Evolutionary conservation across 768 basidiomycete genomes (phyloP).

Genomic region (Lactarius hatsudake): DNA sequence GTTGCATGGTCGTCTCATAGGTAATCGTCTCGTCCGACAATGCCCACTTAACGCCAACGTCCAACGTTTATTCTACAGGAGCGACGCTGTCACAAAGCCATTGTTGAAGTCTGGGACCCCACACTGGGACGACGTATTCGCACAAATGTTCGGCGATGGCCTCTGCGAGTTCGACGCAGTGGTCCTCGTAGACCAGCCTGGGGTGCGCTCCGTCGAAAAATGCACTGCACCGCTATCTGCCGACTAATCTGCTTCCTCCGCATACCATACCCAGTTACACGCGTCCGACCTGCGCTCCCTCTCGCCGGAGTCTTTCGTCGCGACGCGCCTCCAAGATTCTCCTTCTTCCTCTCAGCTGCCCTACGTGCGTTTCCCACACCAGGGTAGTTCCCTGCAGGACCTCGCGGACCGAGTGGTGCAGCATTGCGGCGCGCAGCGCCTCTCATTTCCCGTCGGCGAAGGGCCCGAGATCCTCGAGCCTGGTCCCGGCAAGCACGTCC

Average conservation of each 20-base stretch:
- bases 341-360: constrained; percentile 61
- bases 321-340: constrained; percentile 46
- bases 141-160: constrained; percentile 45
- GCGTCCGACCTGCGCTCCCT: constrained; percentile 72
- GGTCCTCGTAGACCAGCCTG: constrained; percentile 67
- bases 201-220: constrained; percentile 40
- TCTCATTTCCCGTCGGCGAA: constrained; percentile 39
- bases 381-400: constrained; percentile 34
- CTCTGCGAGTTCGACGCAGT: constrained; percentile 66
- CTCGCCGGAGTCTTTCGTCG: constrained; percentile 48
- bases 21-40: constrained; percentile 37
- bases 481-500: constrained; percentile 48
- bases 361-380: constrained; percentile 43
- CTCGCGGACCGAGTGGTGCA: constrained; percentile 45
- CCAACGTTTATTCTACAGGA: constrained; percentile 37
- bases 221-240: too few species aligned
- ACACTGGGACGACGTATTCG: constrained; percentile 35
- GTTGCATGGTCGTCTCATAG: constrained; percentile 69
- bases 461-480: constrained; percentile 37
- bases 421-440: constrained; percentile 51
- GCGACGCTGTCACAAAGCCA: constrained; percentile 41
- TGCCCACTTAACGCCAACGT: not conserved
- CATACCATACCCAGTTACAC: constrained; percentile 49
- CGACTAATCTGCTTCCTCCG: constrained; percentile 2
- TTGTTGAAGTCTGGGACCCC: constrained; percentile 18